Evolutionary conservation across 2,329 filamentous ascomycete species (phyloP).

Genomic region (Dactylellina haptotyla): DNA sequence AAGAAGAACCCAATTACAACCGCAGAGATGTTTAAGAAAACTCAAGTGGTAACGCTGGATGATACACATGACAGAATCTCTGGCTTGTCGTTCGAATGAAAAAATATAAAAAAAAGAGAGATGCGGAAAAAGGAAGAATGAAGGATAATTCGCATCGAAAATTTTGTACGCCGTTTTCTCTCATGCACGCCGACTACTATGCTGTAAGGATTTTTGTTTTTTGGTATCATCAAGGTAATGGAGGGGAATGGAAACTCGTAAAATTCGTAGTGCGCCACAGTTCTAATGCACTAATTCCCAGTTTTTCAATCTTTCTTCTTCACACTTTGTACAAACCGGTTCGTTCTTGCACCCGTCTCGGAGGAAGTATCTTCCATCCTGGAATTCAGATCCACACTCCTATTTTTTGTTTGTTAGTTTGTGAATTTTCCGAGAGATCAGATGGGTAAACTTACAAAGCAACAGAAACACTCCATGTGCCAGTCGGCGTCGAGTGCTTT

Average conservation of each 20-base stretch:
- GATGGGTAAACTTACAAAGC: conserved; percentile 64
- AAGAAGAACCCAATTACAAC: conserved; percentile 8
- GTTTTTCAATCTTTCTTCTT: conserved; percentile 46
- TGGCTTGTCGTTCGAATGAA: not conserved
- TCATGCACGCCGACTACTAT: conserved; percentile 45
- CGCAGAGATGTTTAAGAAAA: not conserved
- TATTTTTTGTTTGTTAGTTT: conserved; percentile 27
- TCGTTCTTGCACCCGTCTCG: conserved; percentile 53
- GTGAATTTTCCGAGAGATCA: not conserved
- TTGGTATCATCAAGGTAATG: not conserved
- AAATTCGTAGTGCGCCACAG: not conserved
- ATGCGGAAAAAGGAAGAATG: not conserved
- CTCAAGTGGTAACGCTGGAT: conserved; percentile 11
- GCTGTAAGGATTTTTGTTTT: conserved; percentile 2
- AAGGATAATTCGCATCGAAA: conserved; percentile 1
- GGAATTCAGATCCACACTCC: conserved; percentile 56
- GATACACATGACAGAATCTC: conserved; percentile 8
- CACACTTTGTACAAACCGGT: conserved; percentile 52
- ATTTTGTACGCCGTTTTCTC: conserved; percentile 44
- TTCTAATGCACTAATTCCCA: conserved; percentile 47
- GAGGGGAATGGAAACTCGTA: conserved; percentile 10
- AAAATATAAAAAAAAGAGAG: not conserved
- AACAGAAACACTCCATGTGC: conserved; percentile 92
- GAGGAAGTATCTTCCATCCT: conserved; percentile 58
- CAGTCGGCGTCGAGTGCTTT: conserved; percentile 90